A percentile compares a stretch with the other conserved stretches of the same genome.
phyloP scores from a whole-genome alignment of 805 yeast genomes.

The Wickerhamomyces tratensis region DNA sequence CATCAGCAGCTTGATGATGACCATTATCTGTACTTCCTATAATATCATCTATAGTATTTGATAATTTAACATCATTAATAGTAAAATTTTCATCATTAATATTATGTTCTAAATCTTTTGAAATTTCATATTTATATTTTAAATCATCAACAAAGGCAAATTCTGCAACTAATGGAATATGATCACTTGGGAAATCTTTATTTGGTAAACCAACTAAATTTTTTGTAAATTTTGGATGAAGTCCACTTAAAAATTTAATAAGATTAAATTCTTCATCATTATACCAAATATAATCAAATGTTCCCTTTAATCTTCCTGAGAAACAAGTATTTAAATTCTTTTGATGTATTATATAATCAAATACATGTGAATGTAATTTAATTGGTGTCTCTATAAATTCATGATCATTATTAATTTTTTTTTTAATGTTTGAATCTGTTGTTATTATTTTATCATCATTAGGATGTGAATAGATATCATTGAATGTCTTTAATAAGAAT shows the following conservation, averaged over 20 bases:
- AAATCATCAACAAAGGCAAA: conserved; percentile 46
- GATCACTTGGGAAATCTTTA: conserved; percentile 76
- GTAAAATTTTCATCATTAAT: no score
- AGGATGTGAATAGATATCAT: no score
- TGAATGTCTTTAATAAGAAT: background rate
- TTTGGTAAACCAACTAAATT: conserved; percentile 41
- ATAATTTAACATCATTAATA: no score
- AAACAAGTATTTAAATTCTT: conserved; percentile 29
- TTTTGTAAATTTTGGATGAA: conserved; percentile 24
- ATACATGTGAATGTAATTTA: conserved; percentile 18
- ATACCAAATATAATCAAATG: conserved; percentile 53
- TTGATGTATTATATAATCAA: conserved; percentile 16
- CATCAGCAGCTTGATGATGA: no score
- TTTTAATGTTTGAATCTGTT: no score
- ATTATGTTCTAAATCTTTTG: no score
- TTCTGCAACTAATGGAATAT: conserved; percentile 75
- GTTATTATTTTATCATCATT: no score
- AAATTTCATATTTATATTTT: no score
- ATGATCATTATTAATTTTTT: conserved; percentile 10
- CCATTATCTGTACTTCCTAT: no score
- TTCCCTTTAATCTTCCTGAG: conserved; percentile 38
- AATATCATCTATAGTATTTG: no score
- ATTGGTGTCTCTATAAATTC: conserved; percentile 22
- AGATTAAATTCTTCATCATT: conserved; percentile 29
- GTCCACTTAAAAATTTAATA: conserved; percentile 41